Base-by-base conservation (phyloP, 331 rosid species). In the Quercus tomentella region DNA sequence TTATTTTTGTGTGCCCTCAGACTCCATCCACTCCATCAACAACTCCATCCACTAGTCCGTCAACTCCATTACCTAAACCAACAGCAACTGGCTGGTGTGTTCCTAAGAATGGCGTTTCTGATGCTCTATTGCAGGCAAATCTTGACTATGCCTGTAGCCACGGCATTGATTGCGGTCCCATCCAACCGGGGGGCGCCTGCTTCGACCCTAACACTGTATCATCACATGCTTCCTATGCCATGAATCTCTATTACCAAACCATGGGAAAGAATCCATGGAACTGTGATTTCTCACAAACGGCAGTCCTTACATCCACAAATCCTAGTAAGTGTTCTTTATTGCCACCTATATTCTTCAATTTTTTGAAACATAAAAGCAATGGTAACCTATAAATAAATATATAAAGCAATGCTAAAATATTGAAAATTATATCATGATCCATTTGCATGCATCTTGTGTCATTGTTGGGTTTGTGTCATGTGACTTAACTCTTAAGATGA, bases 221-320 rank as follows among this genome's bases (percentile, higher is more conserved):
- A 31, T 93, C 96, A 43, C 99, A 93, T 68, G 92, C 98, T 60
- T 83, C 98, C 71, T 96, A 79, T 83, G 97, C 97, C 81, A 96
- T 96, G 98, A 96, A 96, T 85, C 88, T 89, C 49, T 96, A 96
- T 77, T 96, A 85, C 80, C 99, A 96, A 28, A 78, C 81, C 8
- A 43, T 74, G 74, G 89, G 83, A 18, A 89, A 78, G 74, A 78
- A 82, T 69, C 90, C 87, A 21, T 84, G 89, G 89, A 90, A 93
- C 80, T 96, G 99, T 80, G 96, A 96, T 84, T 96, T 96, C 90
- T 86, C 98, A 60, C 97, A 96, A 77, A 80, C 97, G 17, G 99
- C 97, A 58, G 83, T 68, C 5, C 80, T 96, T 71, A 87, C 97
- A 11, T 91, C 97, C 51, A 76, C 89, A 72, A 93, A 93, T 82